Evolutionary conservation across 1,139 yeast genomes (phyloP), one percentile per base, ranked within the genome.

Genomic region (Debaryomyces robertsiae): DNA sequence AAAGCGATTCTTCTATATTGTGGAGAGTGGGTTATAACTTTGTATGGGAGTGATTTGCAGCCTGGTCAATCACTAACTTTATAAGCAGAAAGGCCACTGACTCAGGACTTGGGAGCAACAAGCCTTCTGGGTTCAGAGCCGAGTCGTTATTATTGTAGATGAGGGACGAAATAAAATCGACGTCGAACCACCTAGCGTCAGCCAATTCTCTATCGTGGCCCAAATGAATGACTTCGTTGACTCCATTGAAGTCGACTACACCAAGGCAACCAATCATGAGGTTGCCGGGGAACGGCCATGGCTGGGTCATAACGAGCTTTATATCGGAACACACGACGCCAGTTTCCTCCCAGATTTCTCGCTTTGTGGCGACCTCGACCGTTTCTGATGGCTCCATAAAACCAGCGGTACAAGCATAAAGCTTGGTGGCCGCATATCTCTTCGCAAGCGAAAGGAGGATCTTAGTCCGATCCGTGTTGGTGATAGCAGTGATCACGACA

Each of bases 271-370:
- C 98, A 52, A 93, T 76, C 98, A 91, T 91, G 54, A 93, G 65
- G 58, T 86, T 90, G 0, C 89, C 89, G 1, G 98, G 98, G 64
- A 82, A 91, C 17, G 98, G 98, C 97, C 97, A 90, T 5, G 97
- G 96, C 61, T 90, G 97, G 6, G 93, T 79, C 57, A 81, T 72
- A 23, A 83, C 67, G 38, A 90, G 73, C 38, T 69, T 62, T 27
- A 90, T 84, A 32, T 72, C 67, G 28, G 77, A 69, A 39, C 86
- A 81, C 32, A 66, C 73, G 27, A 89, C 87, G 3, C 98, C 98
- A 2, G 97, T 83, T 61, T 91, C 98, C 61, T 91, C 98, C 90
- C 95, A 90, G 28, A 87, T 84, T 60, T 91, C 98, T 46, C 98
- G 70, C 38, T 83, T 73, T 25, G 94, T 87, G 10, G 96, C 94